Conservation (phyloP, 768 basidiomycete genomes). For the Kwoniella mangroviensis region DNA sequence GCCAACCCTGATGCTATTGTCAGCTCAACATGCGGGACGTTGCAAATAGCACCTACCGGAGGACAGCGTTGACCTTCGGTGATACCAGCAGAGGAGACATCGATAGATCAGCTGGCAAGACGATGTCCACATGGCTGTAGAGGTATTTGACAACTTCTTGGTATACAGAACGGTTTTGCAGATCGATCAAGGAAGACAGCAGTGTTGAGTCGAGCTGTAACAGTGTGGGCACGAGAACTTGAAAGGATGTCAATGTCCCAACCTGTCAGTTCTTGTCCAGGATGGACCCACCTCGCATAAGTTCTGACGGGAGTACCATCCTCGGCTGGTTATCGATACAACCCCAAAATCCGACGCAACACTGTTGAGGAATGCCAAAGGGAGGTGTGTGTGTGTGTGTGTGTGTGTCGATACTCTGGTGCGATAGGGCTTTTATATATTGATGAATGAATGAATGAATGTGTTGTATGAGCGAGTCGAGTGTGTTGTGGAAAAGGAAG, state of each 20-base stretch:
- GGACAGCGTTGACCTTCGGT: slow-evolving; percentile 8
- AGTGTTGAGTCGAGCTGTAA: not conserved
- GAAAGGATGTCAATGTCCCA: not conserved
- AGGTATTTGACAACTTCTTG: not conserved
- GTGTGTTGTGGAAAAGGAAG: not conserved
- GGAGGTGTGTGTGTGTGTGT: no score
- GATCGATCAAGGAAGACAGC: not conserved
- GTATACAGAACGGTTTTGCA: not conserved
- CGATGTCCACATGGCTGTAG: not conserved
- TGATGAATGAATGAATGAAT: not conserved
- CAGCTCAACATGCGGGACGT: not conserved
- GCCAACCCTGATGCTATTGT: not conserved
- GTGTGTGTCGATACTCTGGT: no score
- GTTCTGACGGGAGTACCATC: not conserved
- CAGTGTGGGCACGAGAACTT: not conserved
- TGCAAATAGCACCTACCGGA: not conserved
- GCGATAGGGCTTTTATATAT: no score
- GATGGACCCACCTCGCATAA: not conserved
- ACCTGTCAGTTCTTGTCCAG: not conserved
- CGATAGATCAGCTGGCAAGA: not conserved
- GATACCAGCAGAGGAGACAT: not conserved
- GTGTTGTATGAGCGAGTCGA: not conserved
- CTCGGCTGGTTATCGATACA: not conserved
- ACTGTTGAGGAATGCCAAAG: no score
- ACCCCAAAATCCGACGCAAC: no score